phyloP scores from a whole-genome alignment of 768 basidiomycete species.

The Tremella fuciformis region DNA sequence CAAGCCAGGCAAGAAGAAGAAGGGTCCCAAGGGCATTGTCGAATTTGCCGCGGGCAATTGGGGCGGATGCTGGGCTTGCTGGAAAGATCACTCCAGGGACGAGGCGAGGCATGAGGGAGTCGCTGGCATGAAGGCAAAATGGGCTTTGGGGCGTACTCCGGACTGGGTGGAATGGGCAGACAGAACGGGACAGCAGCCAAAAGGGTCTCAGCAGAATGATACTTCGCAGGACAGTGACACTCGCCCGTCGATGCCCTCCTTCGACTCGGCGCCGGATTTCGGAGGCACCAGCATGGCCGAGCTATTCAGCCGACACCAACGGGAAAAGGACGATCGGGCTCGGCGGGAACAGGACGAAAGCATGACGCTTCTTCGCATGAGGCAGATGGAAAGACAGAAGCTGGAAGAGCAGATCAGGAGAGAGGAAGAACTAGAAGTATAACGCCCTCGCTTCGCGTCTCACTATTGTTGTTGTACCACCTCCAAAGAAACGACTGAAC shows the following conservation, averaged over 20 bases:
- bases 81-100: constrained; percentile 37
- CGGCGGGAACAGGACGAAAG: constrained; percentile 36
- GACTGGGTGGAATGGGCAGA: constrained; percentile 45
- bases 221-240: constrained; percentile 11
- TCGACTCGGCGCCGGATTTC: constrained; percentile 33
- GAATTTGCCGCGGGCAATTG: constrained; percentile 46
- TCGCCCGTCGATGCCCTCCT: constrained; percentile 14
- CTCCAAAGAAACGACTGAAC: too few relatives aligned
- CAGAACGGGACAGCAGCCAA: background rate
- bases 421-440: constrained; percentile 6
- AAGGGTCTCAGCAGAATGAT: background rate
- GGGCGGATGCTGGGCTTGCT: constrained; percentile 49
- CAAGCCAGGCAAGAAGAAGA: constrained; percentile 33
- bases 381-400: constrained; percentile 44
- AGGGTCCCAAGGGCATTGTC: constrained; percentile 37
- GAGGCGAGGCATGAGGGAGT: constrained; percentile 2
- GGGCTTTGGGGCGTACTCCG: constrained; percentile 34
- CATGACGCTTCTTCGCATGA: constrained; percentile 49
- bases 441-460: background rate
- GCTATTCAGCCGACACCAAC: constrained; percentile 23
- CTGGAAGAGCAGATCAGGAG: constrained; percentile 42
- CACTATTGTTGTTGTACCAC: too few relatives aligned
- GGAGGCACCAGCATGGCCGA: constrained; percentile 34
- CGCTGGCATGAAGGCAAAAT: constrained; percentile 40
- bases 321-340: constrained; percentile 13